phyloP scores from a whole-genome alignment of 495 filamentous ascomycete species.

The Penicillium pulvis region DNA sequence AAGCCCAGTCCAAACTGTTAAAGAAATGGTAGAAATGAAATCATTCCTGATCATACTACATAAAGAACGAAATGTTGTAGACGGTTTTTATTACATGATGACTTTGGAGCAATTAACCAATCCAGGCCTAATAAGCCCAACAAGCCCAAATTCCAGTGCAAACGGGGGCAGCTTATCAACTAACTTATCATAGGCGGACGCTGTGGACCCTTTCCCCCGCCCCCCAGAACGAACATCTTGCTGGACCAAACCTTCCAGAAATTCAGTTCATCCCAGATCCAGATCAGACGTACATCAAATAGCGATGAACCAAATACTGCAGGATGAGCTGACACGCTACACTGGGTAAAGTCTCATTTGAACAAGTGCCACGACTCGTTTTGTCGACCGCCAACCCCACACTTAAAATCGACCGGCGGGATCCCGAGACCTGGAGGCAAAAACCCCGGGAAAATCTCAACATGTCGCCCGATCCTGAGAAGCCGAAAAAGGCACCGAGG shows the following conservation, averaged over 20 bases:
- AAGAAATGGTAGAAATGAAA: neutral
- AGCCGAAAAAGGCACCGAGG: constrained; percentile 35
- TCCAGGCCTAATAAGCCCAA: neutral
- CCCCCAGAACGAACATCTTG: constrained; percentile 17
- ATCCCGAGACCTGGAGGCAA: constrained; percentile 7
- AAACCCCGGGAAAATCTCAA: neutral
- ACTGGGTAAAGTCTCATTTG: neutral
- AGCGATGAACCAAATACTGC: constrained; percentile 7
- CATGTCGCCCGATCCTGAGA: constrained; percentile 38
- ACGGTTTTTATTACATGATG: neutral
- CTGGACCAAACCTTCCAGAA: constrained; percentile 2
- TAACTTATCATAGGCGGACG: constrained; percentile 21
- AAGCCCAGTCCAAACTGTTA: constrained; percentile 45
- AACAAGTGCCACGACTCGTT: neutral
- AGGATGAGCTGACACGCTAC: constrained; percentile 13
- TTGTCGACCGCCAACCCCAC: constrained; percentile 10
- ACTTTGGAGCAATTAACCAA: neutral
- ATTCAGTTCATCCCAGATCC: neutral
- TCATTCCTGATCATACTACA: neutral
- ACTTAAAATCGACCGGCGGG: neutral
- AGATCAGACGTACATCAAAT: neutral
- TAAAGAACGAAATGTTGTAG: neutral
- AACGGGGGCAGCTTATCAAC: constrained; percentile 17
- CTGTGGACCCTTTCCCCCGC: constrained; percentile 23
- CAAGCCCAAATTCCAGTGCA: neutral